Evolutionary conservation across 805 yeast species (phyloP), one percentile per base, ranked within the genome.

Genomic region (Candida mattraensis): DNA sequence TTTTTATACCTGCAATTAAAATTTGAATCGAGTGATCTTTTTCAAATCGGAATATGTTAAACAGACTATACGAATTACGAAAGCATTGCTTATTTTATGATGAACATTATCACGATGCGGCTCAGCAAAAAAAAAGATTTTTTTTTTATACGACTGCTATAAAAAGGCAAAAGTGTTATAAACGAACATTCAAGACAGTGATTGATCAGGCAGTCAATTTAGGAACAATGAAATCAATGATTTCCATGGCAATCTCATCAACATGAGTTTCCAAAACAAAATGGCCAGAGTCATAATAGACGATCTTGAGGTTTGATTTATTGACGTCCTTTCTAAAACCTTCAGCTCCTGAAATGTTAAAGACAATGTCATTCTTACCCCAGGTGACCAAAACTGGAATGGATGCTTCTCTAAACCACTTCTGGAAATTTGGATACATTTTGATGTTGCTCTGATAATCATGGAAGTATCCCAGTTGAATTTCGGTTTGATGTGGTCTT

Each of bases 301-400:
- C 51, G n/a, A 64, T 30, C 38, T 50, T 54, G 7, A 54, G 48
- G 18, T 55, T 47, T n/a, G n/a, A n/a, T n/a, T n/a, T n/a, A 17
- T 48, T 51, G 6, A 48, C 45, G 39, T 69, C 70, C 41, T 50
- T 56, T 38, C 48, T 53, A 45, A 33, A 67, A 9, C 70, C 69
- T 16, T 58, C 56, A 14, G 69, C 71, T 3, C 72, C 72, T 14
- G 47, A 56, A 9, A 41, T 33, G 8, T 44, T 48, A 44, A 68
- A 69, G 25, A 67, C 59, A 15, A 23, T 18, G 35, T 68, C 73
- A 30, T 67, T 64, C 28, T 55, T 50, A 9, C 74, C 74, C 74
- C 74, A 69, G 18, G 52, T 47, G 5, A 57, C 60, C 22, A 69
- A 51, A 5, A 63, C 49, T 8, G 72, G 72, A 11, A 64, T 48